Evolutionary conservation across 352 stramenopile species (phyloP).

Genomic region (Phytophthora cryptogea): DNA sequence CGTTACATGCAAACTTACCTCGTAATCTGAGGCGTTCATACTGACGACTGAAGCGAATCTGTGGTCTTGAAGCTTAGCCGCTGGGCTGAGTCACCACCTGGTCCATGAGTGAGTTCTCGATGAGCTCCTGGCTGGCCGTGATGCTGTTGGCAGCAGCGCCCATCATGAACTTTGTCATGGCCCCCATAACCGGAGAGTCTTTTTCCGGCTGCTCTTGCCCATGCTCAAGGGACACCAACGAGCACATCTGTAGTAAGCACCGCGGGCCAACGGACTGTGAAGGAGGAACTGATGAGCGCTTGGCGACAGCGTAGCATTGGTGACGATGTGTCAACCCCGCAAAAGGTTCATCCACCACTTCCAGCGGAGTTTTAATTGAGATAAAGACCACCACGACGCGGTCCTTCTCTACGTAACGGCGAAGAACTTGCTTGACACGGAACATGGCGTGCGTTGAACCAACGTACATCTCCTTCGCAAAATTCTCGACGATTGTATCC

Average conservation of each 20-base stretch:
- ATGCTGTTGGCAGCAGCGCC: constrained; percentile 38
- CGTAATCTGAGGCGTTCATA: neutral
- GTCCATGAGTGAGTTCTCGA: constrained; percentile 44
- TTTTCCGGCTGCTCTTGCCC: constrained; percentile 32
- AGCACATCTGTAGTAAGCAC: constrained; percentile 58
- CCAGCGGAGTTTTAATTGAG: constrained; percentile 38
- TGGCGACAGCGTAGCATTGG: constrained; percentile 40
- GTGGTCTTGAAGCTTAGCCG: neutral
- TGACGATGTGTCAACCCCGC: constrained; percentile 37
- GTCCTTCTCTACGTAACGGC: constrained; percentile 39
- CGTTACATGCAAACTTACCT: neutral
- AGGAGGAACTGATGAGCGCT: constrained; percentile 21
- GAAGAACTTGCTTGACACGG: constrained; percentile 40
- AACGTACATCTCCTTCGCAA: constrained; percentile 44
- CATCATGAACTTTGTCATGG: constrained; percentile 50
- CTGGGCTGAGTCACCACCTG: constrained; percentile 24
- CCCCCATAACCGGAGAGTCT: constrained; percentile 35
- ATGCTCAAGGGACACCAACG: constrained; percentile 37
- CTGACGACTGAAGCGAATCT: neutral
- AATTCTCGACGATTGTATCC: constrained; percentile 49
- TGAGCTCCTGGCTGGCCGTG: constrained; percentile 39
- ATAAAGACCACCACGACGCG: constrained; percentile 41
- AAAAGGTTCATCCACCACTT: constrained; percentile 35
- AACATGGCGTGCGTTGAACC: constrained; percentile 41
- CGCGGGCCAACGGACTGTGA: constrained; percentile 31